Evolutionary conservation across 139 green algal genomes (phyloP).

Genomic region (Chlorella sp.): DNA sequence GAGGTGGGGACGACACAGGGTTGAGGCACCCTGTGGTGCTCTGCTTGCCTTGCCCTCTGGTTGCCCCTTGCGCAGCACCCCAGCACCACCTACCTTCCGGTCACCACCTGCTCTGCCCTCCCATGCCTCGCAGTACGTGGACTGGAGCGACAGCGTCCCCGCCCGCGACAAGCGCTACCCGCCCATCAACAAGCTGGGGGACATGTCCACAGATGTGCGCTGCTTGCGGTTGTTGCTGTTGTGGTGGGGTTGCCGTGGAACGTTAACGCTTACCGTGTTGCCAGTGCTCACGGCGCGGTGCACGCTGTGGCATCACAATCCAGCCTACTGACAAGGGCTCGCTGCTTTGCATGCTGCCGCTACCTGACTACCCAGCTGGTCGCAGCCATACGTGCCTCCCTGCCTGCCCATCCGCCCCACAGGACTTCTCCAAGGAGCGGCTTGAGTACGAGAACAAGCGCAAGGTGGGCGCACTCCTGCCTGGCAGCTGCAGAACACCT

Average conservation of each 20-base stretch:
- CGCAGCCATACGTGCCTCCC: not conserved
- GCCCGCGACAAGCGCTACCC: slow-evolving; percentile 31
- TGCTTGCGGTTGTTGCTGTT: not conserved
- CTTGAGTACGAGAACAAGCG: slow-evolving; percentile 57
- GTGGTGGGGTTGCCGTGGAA: too few relatives aligned
- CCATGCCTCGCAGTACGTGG: slow-evolving; percentile 77
- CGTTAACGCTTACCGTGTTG: too few relatives aligned
- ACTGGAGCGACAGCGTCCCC: slow-evolving; percentile 65
- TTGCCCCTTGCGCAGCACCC: too few relatives aligned
- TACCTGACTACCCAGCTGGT: not conserved
- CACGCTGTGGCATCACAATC: too few relatives aligned
- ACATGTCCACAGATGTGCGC: slow-evolving; percentile 39
- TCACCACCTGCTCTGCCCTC: too few relatives aligned
- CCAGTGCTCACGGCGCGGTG: too few relatives aligned
- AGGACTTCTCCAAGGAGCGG: slow-evolving; percentile 31
- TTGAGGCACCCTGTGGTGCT: not conserved
- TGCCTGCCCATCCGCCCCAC: not conserved
- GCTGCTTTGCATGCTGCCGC: too few relatives aligned
- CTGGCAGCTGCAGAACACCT: too few relatives aligned
- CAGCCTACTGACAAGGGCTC: too few relatives aligned
- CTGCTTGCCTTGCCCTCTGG: too few relatives aligned
- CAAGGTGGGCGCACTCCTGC: not conserved
- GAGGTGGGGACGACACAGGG: not conserved
- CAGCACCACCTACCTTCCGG: too few relatives aligned
- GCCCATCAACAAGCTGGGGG: slow-evolving; percentile 41